Percentiles rank a stretch among this genome's conserved stretches.
These are phyloP conservation scores for Flaveria bidentis DNA, from an alignment of 129 eudicot species.

Conservation along the genomic window DNA sequence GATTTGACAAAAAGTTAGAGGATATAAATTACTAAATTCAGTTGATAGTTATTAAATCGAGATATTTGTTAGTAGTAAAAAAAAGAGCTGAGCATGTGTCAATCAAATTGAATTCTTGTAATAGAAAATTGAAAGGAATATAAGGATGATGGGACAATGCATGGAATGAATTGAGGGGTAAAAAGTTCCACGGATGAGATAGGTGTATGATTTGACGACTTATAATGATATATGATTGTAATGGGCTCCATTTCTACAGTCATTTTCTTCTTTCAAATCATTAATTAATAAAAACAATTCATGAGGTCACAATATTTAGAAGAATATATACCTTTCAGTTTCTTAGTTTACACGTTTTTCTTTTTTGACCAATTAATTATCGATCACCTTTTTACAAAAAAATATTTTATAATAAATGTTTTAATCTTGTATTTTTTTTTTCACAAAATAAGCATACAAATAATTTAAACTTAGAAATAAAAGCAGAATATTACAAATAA, in stretches of 20 bases:
- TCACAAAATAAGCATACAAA: no score
- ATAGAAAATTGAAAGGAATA: constrained; percentile 23
- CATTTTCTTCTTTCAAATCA: constrained; percentile 1
- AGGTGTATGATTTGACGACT: constrained; percentile 23
- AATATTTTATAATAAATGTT: no score
- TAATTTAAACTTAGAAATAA: no score
- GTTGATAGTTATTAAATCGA: not conserved
- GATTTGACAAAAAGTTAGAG: not conserved
- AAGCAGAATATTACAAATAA: no score
- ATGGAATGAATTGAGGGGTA: constrained; percentile 16
- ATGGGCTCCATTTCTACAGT: constrained; percentile 7
- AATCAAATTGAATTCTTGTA: constrained; percentile 4
- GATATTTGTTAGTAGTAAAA: not conserved
- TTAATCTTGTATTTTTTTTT: no score
- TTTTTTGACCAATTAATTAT: no score
- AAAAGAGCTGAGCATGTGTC: constrained; percentile 2
- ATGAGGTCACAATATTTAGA: not conserved
- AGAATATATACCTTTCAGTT: not conserved
- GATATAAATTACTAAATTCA: not conserved
- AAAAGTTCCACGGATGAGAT: constrained; percentile 27
- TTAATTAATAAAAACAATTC: not conserved
- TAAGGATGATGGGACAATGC: constrained; percentile 31
- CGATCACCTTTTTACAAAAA: no score
- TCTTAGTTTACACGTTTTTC: not conserved
- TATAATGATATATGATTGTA: constrained; percentile 17